phyloP scores from a whole-genome alignment of 768 basidiomycete genomes.

The Macrolepiota dolichaula region DNA sequence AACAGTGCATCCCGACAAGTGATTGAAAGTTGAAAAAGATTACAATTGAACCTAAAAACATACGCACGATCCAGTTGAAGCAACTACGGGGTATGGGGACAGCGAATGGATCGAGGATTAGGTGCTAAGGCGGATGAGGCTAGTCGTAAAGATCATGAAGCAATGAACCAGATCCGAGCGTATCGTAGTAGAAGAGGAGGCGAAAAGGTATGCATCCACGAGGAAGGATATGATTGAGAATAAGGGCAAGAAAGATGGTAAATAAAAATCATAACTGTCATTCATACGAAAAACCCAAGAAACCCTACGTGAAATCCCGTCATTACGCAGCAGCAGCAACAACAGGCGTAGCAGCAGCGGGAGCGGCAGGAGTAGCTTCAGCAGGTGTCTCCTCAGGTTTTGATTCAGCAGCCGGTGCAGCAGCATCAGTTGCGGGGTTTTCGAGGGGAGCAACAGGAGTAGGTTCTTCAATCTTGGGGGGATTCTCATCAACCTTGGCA shows the following conservation, averaged over 20 bases:
- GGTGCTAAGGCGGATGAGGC: slow-evolving; percentile 58
- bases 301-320: slow-evolving; percentile 14
- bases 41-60: slow-evolving; percentile 59
- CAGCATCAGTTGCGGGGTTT: slow-evolving; percentile 59
- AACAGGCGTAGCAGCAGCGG: slow-evolving; percentile 58
- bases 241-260: slow-evolving; percentile 27
- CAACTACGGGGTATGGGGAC: slow-evolving; percentile 56
- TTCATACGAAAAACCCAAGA: slow-evolving; percentile 24
- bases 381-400: slow-evolving; percentile 40
- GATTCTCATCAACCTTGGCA: slow-evolving; percentile 85
- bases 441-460: slow-evolving; percentile 80
- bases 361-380: slow-evolving; percentile 34
- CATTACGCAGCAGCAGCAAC: slow-evolving; percentile 80
- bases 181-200: slow-evolving; percentile 37
- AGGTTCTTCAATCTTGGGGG: slow-evolving; percentile 86
- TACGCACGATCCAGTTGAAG: slow-evolving; percentile 55
- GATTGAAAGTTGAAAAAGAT: slow-evolving; percentile 39
- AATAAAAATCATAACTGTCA: slow-evolving; percentile 43
- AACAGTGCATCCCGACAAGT: background rate
- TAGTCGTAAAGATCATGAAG: slow-evolving; percentile 67
- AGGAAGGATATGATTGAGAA: slow-evolving; percentile 34
- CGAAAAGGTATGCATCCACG: slow-evolving; percentile 30
- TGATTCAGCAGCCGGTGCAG: slow-evolving; percentile 33
- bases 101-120: slow-evolving; percentile 66
- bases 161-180: slow-evolving; percentile 59